phyloP scores from a whole-genome alignment of 202 grass and related monocot species.

The Digitaria exilis region DNA sequence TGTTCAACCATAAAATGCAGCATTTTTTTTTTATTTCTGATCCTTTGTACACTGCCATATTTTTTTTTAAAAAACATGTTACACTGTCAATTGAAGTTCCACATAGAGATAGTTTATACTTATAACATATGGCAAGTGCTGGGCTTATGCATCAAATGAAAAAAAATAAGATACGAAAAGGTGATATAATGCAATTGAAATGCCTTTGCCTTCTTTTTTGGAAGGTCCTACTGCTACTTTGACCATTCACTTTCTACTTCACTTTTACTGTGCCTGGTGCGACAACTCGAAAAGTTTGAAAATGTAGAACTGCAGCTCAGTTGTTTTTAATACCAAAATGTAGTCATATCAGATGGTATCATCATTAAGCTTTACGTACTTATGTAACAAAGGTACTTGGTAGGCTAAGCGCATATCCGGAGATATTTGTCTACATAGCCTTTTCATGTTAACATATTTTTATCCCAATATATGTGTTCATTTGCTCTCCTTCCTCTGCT shows the following conservation, averaged over 20 bases:
- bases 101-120: background rate
- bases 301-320: background rate
- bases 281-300: background rate
- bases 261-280: background rate
- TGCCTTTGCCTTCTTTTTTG: background rate
- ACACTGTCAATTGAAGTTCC: background rate
- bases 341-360: background rate
- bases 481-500: slow-evolving; percentile 13
- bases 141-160: background rate
- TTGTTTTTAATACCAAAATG: slow-evolving; percentile 27
- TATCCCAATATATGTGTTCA: slow-evolving; percentile 2
- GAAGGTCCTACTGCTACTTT: background rate
- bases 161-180: slow-evolving; percentile 11
- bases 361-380: background rate
- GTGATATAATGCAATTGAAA: slow-evolving; percentile 27
- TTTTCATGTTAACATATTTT: slow-evolving; percentile 30
- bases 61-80: background rate
- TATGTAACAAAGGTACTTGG: background rate
- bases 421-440: background rate
- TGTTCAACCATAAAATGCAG: slow-evolving; percentile 28
- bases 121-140: background rate
- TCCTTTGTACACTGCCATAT: background rate
- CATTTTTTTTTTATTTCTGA: slow-evolving; percentile 28
- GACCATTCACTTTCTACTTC: slow-evolving; percentile 18
- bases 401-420: background rate